Conservation (phyloP, 2,329 filamentous ascomycete genomes). For the Chalaropsis thielavioides region DNA sequence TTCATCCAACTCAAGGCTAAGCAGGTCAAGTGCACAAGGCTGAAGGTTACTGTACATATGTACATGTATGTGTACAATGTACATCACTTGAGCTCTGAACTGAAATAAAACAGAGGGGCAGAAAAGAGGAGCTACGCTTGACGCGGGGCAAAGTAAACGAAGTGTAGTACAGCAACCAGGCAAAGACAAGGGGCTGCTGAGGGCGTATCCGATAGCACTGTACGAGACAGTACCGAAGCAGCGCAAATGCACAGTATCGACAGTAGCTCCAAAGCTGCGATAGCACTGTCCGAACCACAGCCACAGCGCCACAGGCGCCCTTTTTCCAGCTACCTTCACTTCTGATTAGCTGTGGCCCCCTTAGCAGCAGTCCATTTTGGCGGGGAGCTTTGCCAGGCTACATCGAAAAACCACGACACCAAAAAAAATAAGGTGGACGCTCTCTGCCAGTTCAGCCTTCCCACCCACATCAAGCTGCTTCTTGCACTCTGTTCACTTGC, state of each 20-base stretch:
- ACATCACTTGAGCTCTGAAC: neutral
- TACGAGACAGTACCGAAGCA: neutral
- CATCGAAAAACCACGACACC: constrained; percentile 17
- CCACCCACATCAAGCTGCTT: constrained; percentile 7
- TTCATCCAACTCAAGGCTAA: neutral
- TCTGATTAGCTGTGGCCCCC: neutral
- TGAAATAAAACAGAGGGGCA: neutral
- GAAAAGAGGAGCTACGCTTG: neutral
- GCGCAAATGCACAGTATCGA: neutral
- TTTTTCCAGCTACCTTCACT: neutral
- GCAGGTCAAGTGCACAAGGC: neutral
- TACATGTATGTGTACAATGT: no score
- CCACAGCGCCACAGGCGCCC: constrained; percentile 1
- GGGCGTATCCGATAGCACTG: neutral
- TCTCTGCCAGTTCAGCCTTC: constrained; percentile 14
- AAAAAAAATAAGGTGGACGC: constrained; percentile 16
- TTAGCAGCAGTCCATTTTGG: constrained; percentile 9
- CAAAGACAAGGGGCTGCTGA: neutral
- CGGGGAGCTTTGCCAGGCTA: constrained; percentile 16
- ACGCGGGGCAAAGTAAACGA: constrained; percentile 9
- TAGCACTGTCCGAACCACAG: neutral
- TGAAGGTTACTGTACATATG: neutral
- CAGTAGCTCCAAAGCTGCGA: neutral
- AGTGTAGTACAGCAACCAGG: neutral
- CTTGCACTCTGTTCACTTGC: neutral